Conservation (phyloP, 2,329 filamentous ascomycete genomes). For the Fusarium sororula region DNA sequence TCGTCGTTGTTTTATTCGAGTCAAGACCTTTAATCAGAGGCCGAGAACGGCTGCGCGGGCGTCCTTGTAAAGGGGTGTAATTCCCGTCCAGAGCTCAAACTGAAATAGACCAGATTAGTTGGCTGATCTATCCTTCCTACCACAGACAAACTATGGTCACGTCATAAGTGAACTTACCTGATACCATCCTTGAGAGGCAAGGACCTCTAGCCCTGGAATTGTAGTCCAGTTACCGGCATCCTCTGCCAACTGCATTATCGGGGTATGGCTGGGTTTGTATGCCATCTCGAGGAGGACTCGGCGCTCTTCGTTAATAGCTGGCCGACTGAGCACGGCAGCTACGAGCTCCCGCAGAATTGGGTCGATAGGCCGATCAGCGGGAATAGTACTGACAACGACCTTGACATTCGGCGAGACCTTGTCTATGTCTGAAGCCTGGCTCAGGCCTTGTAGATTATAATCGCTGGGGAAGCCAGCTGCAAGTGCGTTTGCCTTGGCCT, state of each 20-base stretch:
- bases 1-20: not conserved
- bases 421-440: slow-evolving; percentile 57
- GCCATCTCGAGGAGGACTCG: slow-evolving; percentile 91
- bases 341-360: slow-evolving; percentile 72
- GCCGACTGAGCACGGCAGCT: slow-evolving; percentile 58
- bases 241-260: slow-evolving; percentile 84
- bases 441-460: slow-evolving; percentile 76
- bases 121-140: not conserved
- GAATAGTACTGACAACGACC: slow-evolving; percentile 90
- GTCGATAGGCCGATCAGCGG: slow-evolving; percentile 87
- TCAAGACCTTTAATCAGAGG: not conserved
- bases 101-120: slow-evolving; percentile 46
- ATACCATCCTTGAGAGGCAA: slow-evolving; percentile 88
- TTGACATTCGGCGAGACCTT: slow-evolving; percentile 59
- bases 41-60: slow-evolving; percentile 70
- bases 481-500: slow-evolving; percentile 73
- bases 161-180: slow-evolving; percentile 66
- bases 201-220: slow-evolving; percentile 86
- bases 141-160: not conserved
- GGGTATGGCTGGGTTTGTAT: slow-evolving; percentile 87
- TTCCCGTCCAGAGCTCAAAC: slow-evolving; percentile 87
- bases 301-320: slow-evolving; percentile 47
- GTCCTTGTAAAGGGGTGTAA: slow-evolving; percentile 75
- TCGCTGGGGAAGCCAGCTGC: slow-evolving; percentile 75
- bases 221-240: slow-evolving; percentile 78